phyloP scores from a whole-genome alignment of 2,329 filamentous ascomycete species.

The Phyllosticta capitalensis region DNA sequence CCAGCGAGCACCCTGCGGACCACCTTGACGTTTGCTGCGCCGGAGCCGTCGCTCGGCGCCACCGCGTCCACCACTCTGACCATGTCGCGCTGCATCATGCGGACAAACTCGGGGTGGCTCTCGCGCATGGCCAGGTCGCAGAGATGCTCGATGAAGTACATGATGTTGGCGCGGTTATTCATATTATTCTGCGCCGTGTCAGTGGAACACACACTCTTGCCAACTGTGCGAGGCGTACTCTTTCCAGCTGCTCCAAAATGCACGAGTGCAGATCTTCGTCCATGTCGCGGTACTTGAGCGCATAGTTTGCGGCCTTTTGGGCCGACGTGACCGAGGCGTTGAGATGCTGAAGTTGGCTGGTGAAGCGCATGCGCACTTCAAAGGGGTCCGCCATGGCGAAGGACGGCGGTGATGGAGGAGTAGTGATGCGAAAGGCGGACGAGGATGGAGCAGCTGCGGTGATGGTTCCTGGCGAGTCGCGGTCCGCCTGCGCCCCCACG shows the following conservation, averaged over 20 bases:
- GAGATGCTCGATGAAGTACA: constrained; percentile 97
- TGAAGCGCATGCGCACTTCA: constrained; percentile 97
- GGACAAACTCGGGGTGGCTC: constrained; percentile 69
- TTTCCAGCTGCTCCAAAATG: constrained; percentile 89
- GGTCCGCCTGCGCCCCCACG: constrained; percentile 8
- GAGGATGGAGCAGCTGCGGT: neutral
- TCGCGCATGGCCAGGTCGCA: constrained; percentile 76
- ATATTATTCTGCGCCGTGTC: constrained; percentile 62
- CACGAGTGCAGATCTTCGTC: constrained; percentile 96
- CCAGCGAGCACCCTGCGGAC: constrained; percentile 69
- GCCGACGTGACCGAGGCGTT: constrained; percentile 83
- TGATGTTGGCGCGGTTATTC: constrained; percentile 96
- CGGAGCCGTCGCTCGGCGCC: constrained; percentile 74
- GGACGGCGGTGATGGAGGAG: neutral
- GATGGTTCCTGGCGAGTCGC: neutral
- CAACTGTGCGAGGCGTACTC: constrained; percentile 37
- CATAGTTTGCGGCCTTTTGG: constrained; percentile 90
- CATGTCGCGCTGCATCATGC: constrained; percentile 93
- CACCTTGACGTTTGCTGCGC: constrained; percentile 89
- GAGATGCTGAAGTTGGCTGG: constrained; percentile 75
- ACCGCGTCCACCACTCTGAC: constrained; percentile 86
- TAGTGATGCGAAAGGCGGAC: neutral
- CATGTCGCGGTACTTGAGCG: constrained; percentile 85
- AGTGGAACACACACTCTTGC: neutral
- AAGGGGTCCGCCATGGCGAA: constrained; percentile 70